These are phyloP conservation scores for Isatis tinctoria DNA, from an alignment of 345 rosid species.

Conservation along the genomic window DNA sequence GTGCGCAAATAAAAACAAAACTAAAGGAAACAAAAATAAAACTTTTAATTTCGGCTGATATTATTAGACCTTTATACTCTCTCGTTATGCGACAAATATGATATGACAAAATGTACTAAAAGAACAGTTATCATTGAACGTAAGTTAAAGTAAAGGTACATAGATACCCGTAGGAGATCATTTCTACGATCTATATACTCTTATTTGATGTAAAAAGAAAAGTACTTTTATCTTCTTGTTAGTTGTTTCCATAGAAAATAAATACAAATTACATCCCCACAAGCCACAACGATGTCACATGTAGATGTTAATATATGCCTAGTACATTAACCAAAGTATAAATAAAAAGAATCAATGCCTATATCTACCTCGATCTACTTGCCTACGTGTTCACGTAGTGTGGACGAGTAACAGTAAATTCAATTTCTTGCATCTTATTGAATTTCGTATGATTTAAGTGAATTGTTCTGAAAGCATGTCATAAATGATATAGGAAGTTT, in stretches of 20 bases:
- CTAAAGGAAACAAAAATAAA: not conserved
- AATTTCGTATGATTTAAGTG: not conserved
- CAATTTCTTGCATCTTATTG: not conserved
- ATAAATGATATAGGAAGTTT: not conserved
- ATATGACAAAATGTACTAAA: constrained; percentile 23
- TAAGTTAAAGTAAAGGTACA: constrained; percentile 2
- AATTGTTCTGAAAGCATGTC: not conserved
- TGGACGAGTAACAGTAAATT: constrained; percentile 12
- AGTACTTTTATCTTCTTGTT: not conserved
- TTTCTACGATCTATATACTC: not conserved
- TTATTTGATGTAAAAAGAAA: not conserved
- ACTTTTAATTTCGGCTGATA: constrained; percentile 2
- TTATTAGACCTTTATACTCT: constrained; percentile 15
- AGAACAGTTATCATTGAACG: constrained; percentile 16
- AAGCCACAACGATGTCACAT: not conserved
- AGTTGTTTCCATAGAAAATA: not conserved
- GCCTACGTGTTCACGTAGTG: constrained; percentile 3
- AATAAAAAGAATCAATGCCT: constrained; percentile 11
- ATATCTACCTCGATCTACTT: constrained; percentile 21
- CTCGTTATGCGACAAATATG: constrained; percentile 28
- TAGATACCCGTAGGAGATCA: not conserved
- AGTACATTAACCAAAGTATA: constrained; percentile 9
- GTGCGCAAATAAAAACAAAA: constrained; percentile 7
- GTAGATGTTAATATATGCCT: constrained; percentile 22
- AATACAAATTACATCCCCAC: not conserved